Base-by-base conservation (phyloP, 2,329 filamentous ascomycete genomes). In the Davidsoniella eucalypti region DNA sequence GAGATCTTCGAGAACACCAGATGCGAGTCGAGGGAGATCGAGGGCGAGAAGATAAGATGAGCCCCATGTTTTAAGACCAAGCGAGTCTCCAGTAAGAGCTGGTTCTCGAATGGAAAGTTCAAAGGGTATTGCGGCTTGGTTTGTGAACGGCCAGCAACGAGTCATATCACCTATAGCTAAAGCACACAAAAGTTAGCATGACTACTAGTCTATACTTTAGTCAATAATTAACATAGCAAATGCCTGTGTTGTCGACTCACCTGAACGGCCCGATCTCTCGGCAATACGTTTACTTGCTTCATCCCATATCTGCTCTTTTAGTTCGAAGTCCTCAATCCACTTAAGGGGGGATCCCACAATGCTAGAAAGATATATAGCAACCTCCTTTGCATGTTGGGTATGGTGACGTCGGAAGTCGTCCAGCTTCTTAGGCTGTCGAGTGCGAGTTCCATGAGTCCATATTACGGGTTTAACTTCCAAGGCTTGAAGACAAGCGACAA, bases 1-100 rank as follows among this genome's bases (percentile, higher is more conserved):
- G 6, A 75, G 56, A 41, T 69, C 65, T 29, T 67, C 67, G 18
- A 78, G 59, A 0, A 67, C 64, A 12, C 63, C 68, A 41, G 61
- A 63, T 6, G 60, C 64, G 38, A 79, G 66, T 10, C 60, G 60
- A 17, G 68, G 68, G 23, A 96, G 73, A 21, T 84, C 78, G 56
- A 77, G 82, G 0, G 90, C 83, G 4, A 96, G 77, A 2, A 93
- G 73, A 60, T 87, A 93, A 0, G 87, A 90, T 0, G 87, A 90
- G 0, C 84, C 86, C 92, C 92, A 96, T 0, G 92, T 98, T 64
- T 98, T 96, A 62, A 93, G 73, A 1, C 92, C 92, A 16, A 96
- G 70, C 9, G 43, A 51, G 63, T 95, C 90, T 5, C 84, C 84
- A 0, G 86, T 94, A 51, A 96, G 69, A 1, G 87, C 80, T 1